Conservation (phyloP, 2,329 filamentous ascomycete genomes). For the Ophiostoma himal-ulmi region DNA sequence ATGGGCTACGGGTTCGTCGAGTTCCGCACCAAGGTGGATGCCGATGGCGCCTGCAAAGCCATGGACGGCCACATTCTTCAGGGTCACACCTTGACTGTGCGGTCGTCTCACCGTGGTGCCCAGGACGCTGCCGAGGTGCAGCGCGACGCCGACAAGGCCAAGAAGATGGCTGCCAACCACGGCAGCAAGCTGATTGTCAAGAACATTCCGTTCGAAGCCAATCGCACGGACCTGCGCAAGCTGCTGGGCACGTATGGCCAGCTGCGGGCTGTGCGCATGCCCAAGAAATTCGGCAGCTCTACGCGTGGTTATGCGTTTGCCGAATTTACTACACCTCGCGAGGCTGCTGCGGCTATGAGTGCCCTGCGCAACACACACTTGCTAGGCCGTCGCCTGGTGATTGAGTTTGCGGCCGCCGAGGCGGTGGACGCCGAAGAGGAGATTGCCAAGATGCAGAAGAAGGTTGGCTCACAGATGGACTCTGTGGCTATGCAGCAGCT, state of each 20-base stretch:
- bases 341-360: conserved; percentile 84
- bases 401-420: conserved; percentile 88
- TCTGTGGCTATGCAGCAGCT: conserved; percentile 87
- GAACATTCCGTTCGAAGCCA: conserved; percentile 93
- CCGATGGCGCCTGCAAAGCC: conserved; percentile 70
- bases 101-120: conserved; percentile 72
- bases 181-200: conserved; percentile 92
- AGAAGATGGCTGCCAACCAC: conserved; percentile 67
- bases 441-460: conserved; percentile 94
- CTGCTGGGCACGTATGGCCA: conserved; percentile 88
- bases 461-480: conserved; percentile 83
- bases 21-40: conserved; percentile 71
- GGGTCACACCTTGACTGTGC: conserved; percentile 76
- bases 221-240: conserved; percentile 82
- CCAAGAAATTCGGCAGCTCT: conserved; percentile 86
- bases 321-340: conserved; percentile 72
- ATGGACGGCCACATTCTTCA: conserved; percentile 90
- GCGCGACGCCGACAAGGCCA: conserved; percentile 72
- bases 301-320: conserved; percentile 95
- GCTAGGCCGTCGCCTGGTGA: conserved; percentile 77
- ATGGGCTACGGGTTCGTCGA: conserved; percentile 98
- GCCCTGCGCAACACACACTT: conserved; percentile 90
- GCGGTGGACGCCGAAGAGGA: conserved; percentile 89
- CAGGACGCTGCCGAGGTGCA: conserved; percentile 83
- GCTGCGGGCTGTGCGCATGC: conserved; percentile 84